phyloP scores from a whole-genome alignment of 2,329 filamentous ascomycete genomes.

The Talaromyces marneffei region DNA sequence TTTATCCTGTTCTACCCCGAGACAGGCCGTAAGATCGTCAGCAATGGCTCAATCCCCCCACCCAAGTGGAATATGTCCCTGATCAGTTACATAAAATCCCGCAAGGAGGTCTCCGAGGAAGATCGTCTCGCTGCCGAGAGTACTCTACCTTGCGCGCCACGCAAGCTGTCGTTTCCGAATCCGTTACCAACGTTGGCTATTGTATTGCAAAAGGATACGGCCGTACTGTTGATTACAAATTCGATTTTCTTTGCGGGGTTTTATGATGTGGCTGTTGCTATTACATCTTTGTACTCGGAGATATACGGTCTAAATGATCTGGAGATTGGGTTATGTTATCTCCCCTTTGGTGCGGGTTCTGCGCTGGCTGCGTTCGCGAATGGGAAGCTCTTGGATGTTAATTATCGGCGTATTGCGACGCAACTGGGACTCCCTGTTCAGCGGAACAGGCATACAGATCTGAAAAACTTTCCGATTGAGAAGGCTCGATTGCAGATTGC shows the following conservation, averaged over 20 bases:
- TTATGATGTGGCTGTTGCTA: slow-evolving; percentile 38
- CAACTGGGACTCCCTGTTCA: slow-evolving; percentile 27
- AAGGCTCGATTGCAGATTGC: slow-evolving; percentile 38
- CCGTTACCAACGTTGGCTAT: slow-evolving; percentile 33
- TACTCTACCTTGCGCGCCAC: slow-evolving; percentile 5
- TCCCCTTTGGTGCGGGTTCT: slow-evolving; percentile 39
- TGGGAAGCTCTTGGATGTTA: slow-evolving; percentile 40
- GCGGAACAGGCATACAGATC: slow-evolving; percentile 32
- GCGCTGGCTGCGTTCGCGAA: slow-evolving; percentile 36
- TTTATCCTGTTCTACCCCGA: slow-evolving; percentile 35
- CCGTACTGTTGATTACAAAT: slow-evolving; percentile 33
- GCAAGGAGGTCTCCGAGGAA: slow-evolving; percentile 17
- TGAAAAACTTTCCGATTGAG: slow-evolving; percentile 41
- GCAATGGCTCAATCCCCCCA: slow-evolving; percentile 33
- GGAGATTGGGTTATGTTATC: slow-evolving; percentile 39
- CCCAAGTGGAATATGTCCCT: slow-evolving; percentile 35
- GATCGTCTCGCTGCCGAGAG: slow-evolving; percentile 11
- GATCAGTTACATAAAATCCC: slow-evolving; percentile 24
- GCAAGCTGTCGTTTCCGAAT: slow-evolving; percentile 32
- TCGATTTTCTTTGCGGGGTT: slow-evolving; percentile 38
- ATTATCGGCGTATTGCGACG: slow-evolving; percentile 35
- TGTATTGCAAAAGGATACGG: slow-evolving; percentile 31
- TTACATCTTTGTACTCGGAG: slow-evolving; percentile 31
- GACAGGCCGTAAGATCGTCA: slow-evolving; percentile 34
- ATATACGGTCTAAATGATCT: slow-evolving; percentile 38